phyloP scores from a whole-genome alignment of 2,329 filamentous ascomycete genomes.

The Phyllosticta citrichinensis region DNA sequence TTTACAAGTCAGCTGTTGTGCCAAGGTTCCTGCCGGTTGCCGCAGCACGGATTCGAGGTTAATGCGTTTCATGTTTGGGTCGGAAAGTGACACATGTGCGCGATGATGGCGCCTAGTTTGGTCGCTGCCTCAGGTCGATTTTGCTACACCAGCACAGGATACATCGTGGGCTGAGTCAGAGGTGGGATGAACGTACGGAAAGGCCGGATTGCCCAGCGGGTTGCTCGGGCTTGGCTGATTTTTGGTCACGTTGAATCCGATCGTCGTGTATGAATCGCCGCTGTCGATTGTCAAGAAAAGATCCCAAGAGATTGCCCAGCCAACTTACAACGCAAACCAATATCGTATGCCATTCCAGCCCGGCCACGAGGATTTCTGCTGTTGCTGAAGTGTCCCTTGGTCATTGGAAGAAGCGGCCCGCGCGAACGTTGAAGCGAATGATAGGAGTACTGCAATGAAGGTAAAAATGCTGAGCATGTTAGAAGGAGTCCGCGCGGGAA shows the following conservation, averaged over 20 bases:
- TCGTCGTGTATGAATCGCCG: conserved; percentile 52
- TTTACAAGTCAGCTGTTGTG: background rate
- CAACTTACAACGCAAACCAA: conserved; percentile 18
- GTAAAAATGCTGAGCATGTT: conserved; percentile 2
- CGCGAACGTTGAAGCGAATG: background rate
- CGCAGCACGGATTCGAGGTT: background rate
- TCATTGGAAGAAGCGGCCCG: conserved; percentile 3
- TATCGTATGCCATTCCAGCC: conserved; percentile 14
- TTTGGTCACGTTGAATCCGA: conserved; percentile 45
- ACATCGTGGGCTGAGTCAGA: background rate
- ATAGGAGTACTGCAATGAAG: background rate
- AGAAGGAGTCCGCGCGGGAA: background rate
- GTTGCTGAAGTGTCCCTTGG: conserved; percentile 3
- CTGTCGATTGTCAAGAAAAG: conserved; percentile 19
- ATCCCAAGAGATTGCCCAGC: background rate
- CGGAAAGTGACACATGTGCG: background rate
- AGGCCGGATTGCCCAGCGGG: conserved; percentile 52
- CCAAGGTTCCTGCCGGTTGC: background rate
- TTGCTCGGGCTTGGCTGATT: conserved; percentile 43
- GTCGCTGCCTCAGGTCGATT: background rate
- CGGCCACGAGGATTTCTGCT: conserved; percentile 6
- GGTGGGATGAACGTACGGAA: conserved; percentile 26
- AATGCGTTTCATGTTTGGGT: background rate
- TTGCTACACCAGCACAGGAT: background rate
- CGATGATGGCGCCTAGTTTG: background rate